A percentile compares a stretch with the other conserved stretches of the same genome.
phyloP scores from a whole-genome alignment of 1,139 yeast genomes.

The Zygoascus hellenicus region DNA sequence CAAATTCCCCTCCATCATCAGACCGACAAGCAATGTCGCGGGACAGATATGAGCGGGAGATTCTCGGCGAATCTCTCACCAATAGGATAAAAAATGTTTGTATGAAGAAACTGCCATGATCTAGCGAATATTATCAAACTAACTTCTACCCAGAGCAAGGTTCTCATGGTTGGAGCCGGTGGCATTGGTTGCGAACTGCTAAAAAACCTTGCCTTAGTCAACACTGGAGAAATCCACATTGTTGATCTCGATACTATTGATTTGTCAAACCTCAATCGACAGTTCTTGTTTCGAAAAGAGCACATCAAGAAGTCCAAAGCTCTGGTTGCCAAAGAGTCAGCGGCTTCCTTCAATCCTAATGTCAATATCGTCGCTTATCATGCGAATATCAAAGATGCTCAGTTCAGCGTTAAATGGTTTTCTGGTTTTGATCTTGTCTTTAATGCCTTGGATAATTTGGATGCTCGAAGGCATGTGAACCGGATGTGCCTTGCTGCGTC shows the following conservation, averaged over 20 bases:
- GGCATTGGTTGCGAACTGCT: conserved; percentile 98
- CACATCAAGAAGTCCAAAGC: conserved; percentile 88
- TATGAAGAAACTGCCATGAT: neutral
- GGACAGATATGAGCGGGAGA: neutral
- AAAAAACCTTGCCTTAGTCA: conserved; percentile 76
- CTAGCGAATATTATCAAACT: neutral
- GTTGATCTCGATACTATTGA: conserved; percentile 95
- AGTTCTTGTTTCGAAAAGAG: conserved; percentile 77
- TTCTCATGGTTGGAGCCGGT: conserved; percentile 93
- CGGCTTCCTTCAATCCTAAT: conserved; percentile 66
- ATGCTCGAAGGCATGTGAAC: conserved; percentile 88
- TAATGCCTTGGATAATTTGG: conserved; percentile 90
- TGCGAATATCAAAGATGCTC: conserved; percentile 80
- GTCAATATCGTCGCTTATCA: conserved; percentile 75
- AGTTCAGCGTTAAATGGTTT: conserved; percentile 80
- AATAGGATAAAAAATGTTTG: conserved; percentile 5
- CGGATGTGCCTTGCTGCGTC: conserved; percentile 66
- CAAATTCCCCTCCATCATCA: neutral
- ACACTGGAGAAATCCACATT: conserved; percentile 84
- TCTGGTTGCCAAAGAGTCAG: conserved; percentile 72
- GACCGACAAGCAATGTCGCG: neutral
- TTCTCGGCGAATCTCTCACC: conserved; percentile 5
- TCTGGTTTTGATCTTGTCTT: conserved; percentile 67
- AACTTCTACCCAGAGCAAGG: conserved; percentile 32
- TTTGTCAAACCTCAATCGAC: conserved; percentile 84